Base-by-base conservation (phyloP, 164 flowering plant species). In the Vitis rotundifolia region DNA sequence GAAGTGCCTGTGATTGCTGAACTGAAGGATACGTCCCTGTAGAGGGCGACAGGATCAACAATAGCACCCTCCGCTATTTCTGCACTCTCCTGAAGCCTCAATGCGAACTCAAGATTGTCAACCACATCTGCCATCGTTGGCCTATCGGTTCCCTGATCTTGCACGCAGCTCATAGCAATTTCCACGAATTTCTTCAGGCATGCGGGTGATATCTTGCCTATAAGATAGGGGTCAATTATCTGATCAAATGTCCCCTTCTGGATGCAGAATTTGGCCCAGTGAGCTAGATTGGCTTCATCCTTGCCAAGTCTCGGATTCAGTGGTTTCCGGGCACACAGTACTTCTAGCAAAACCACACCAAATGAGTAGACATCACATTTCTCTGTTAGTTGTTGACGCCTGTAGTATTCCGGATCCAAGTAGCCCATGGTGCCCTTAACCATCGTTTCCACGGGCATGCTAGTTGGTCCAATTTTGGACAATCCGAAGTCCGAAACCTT, bases 401-500 rank as follows among this genome's bases (percentile, higher is more conserved):
- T 4, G 15, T 31, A 51, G 16, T 75, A 77, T 13, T 70, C 73
- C 0, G 79, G 80, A 58, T 75, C 83, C 19, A 77, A 15, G 49
- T 80, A 80, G 49, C 79, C 83, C 29, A n/a, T 16, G 7, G 66
- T 75, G 15, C 81, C 83, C 31, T 67, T 75, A 0, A 79, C 79
- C 8, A 59, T 15, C 11, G 84, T 70, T 37, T 67, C 76, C 26
- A 70, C 59, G 18, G 22, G 16, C 4, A 44, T 59, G 12, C 16
- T 37, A 1, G 28, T 13, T 0, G 63, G 65, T 11, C 68, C 74
- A 2, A 62, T 26, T 63, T 71, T 80, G 8, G 84, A 71, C 49
- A 80, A 59, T 15, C 86, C 86, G 61, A 83, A 83, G 73, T 83
- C 78, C 11, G 82, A 70, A 18, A 80, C 64, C 73, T 76, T 80